Conservation (phyloP, 352 stramenopile genomes). For the Globisporangium splendens region DNA sequence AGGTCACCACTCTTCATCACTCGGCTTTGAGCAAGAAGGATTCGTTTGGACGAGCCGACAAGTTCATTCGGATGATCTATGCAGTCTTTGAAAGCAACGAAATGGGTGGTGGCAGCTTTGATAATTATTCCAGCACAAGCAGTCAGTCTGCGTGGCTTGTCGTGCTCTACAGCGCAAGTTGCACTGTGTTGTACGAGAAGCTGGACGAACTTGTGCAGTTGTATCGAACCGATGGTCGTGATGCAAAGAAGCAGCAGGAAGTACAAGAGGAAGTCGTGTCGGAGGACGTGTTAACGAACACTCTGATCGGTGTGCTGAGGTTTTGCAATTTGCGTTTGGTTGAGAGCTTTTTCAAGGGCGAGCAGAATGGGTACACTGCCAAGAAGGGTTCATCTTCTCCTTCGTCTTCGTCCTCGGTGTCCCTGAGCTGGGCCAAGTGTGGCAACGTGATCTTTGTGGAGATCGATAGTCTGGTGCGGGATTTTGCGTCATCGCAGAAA, state of each 20-base stretch:
- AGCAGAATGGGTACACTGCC: constrained; percentile 14
- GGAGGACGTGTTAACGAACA: constrained; percentile 59
- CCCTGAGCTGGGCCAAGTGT: constrained; percentile 75
- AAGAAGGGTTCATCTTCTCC: constrained; percentile 13
- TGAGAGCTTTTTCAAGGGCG: constrained; percentile 64
- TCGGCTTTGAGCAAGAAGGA: constrained; percentile 35
- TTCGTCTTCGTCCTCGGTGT: constrained; percentile 14
- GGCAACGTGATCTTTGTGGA: constrained; percentile 84
- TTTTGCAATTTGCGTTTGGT: constrained; percentile 81
- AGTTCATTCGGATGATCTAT: constrained; percentile 53
- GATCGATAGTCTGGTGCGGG: constrained; percentile 70
- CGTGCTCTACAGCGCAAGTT: constrained; percentile 66
- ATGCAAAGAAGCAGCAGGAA: constrained; percentile 9
- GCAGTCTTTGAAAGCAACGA: constrained; percentile 48
- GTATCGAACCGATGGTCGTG: constrained; percentile 27
- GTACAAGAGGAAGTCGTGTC: constrained; percentile 21
- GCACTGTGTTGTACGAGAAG: constrained; percentile 78
- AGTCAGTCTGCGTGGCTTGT: constrained; percentile 59
- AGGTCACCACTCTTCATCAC: constrained; percentile 72
- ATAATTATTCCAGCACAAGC: constrained; percentile 17
- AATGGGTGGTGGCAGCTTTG: not conserved
- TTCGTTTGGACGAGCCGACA: constrained; percentile 43
- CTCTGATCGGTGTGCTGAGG: constrained; percentile 56
- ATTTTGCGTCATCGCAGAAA: constrained; percentile 72
- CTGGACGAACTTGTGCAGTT: constrained; percentile 76